Conservation (phyloP, 2,329 filamentous ascomycete genomes). For the Magnaporthiopsis rhizophila region DNA sequence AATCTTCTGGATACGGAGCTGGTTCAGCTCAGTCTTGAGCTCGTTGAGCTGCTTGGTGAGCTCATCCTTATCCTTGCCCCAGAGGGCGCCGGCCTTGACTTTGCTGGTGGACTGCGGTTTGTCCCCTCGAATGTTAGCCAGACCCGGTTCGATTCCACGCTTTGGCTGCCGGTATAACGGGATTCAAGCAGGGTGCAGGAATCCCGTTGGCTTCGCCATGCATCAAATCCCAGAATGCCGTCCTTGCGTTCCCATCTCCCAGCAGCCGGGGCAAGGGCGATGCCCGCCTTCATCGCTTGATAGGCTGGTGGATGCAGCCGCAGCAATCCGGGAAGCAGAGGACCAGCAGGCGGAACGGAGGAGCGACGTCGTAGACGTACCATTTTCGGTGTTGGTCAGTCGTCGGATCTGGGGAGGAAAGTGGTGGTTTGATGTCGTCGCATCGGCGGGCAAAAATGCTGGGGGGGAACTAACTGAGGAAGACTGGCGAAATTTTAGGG, state of each 20-base stretch:
- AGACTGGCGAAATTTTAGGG: not conserved
- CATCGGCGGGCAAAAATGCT: not conserved
- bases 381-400: conserved; percentile 8
- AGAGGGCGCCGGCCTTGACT: conserved; percentile 95
- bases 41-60: conserved; percentile 90
- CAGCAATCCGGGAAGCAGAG: conserved; percentile 2
- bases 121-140: conserved; percentile 3
- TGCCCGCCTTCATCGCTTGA: not conserved
- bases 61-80: conserved; percentile 99
- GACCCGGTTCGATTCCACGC: not conserved
- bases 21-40: conserved; percentile 91
- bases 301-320: not conserved
- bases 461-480: not conserved
- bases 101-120: conserved; percentile 45
- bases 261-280: not conserved
- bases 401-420: conserved; percentile 5
- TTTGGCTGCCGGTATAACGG: not conserved
- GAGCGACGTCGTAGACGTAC: conserved; percentile 1
- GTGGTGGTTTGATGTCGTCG: conserved; percentile 6
- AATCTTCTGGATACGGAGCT: conserved; percentile 98
- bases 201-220: not conserved
- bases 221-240: no score
- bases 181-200: not conserved
- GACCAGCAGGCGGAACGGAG: not conserved
- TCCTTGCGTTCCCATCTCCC: not conserved